Base-by-base conservation (phyloP, 768 basidiomycete genomes). In the Crepidotus variabilis region DNA sequence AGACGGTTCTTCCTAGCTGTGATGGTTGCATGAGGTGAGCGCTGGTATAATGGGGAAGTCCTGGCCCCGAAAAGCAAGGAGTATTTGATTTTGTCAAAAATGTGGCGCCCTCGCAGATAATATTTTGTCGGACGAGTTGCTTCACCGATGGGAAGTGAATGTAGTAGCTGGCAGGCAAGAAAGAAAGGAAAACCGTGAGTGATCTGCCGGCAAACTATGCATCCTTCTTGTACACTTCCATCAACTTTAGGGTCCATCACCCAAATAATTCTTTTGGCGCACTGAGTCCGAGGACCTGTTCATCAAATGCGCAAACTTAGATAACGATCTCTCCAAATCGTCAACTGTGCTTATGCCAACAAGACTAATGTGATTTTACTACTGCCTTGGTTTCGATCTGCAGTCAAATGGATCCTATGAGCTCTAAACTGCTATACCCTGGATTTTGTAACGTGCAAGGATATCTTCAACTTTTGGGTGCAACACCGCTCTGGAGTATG, bases 1-100 rank as follows among this genome's bases (percentile, higher is more conserved):
- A 60, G 63, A 57, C 62, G 64, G 55, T 52, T 64, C 65, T 68
- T 66, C 69, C 70, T 62, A 67, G 62, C 16, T 58, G 52, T 67
- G 71, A 70, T 66, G 70, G 68, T 45, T 67, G 66, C 69, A 72
- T 73, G 55, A 54, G 39, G 53, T 16, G 14, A 34, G 11, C 39
- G 39, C 14, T 4, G 39, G 39, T 43, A 43, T 43, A 43, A 28
- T 28, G 28, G 39, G 39, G 39, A 43, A 43, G 13, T 43, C 13
- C 14, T 43, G 39, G 4, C 39, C 39, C 39, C 39, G 39, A 43
- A 43, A 11, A 43, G 39, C 39, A 43, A 43, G 39, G 39, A 43
- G 39, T 14, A 43, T 43, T 43, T 43, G 39, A 43, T 43, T 43
- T 43, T 43, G 39, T 43, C 39, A 43, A 11, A 43, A 14, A 43